These are phyloP conservation scores for Tarenaya hassleriana DNA, from an alignment of 345 rosid genomes.

Conservation along the genomic window DNA sequence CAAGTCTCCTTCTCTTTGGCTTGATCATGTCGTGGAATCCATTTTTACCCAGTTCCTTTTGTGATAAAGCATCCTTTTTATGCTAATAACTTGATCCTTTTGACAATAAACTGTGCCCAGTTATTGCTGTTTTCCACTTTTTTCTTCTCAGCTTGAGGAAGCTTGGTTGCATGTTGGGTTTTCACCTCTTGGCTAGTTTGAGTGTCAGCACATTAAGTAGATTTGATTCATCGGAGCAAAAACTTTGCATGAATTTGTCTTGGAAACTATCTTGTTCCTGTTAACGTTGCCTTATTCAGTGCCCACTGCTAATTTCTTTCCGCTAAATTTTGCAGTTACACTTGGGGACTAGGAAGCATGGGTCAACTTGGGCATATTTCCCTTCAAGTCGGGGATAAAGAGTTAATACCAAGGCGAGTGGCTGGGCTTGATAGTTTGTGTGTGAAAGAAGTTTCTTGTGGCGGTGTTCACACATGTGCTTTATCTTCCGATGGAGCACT, in stretches of 20 bases:
- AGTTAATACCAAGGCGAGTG: conserved; percentile 88
- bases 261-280: background rate
- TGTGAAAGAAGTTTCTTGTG: conserved; percentile 73
- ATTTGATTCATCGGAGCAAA: too few species aligned
- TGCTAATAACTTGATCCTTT: background rate
- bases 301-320: conserved; percentile 25
- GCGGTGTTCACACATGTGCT: conserved; percentile 92
- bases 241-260: too few species aligned
- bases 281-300: background rate
- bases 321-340: conserved; percentile 46
- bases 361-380: conserved; percentile 95
- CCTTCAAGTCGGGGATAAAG: conserved; percentile 83
- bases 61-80: background rate
- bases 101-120: too few species aligned
- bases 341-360: conserved; percentile 92
- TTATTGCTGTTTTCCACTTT: too few species aligned
- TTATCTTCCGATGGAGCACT: conserved; percentile 70
- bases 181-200: too few species aligned
- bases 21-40: conserved; percentile 17
- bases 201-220: too few species aligned
- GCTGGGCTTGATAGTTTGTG: conserved; percentile 67
- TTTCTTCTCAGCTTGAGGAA: background rate
- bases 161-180: background rate
- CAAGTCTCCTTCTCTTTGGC: conserved; percentile 58
- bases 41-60: background rate